Conservation (phyloP, 2,329 filamentous ascomycete species). For the Penicillium sp. region DNA sequence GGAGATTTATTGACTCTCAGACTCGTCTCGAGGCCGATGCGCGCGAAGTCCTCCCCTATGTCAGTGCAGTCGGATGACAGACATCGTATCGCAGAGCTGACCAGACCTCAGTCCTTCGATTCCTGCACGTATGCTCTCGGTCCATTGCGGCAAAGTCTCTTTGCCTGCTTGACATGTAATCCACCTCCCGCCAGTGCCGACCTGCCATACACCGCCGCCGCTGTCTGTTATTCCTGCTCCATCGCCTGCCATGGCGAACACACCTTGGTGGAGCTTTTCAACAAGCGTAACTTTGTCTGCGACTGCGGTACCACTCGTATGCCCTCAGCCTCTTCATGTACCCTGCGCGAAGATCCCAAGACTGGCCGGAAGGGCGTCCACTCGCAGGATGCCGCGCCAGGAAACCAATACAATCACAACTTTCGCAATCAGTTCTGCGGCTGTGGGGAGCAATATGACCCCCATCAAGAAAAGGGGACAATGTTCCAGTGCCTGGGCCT, state of each 20-base stretch:
- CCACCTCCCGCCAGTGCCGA: conserved; percentile 65
- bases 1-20: conserved; percentile 81
- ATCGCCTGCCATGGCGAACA: conserved; percentile 97
- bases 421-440: conserved; percentile 90
- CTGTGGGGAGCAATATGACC: conserved; percentile 82
- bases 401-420: conserved; percentile 93
- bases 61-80: conserved; percentile 43
- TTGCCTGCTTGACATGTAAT: conserved; percentile 91
- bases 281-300: conserved; percentile 91
- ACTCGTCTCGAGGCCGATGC: conserved; percentile 91
- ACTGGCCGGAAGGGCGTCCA: conserved; percentile 78
- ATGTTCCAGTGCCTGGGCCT: conserved; percentile 97
- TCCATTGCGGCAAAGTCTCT: conserved; percentile 80
- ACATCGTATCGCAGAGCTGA: conserved; percentile 12
- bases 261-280: conserved; percentile 90
- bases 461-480: conserved; percentile 84
- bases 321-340: conserved; percentile 67
- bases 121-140: conserved; percentile 89
- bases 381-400: conserved; percentile 65
- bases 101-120: conserved; percentile 72
- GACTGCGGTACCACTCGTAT: conserved; percentile 90
- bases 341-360: conserved; percentile 66
- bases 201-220: conserved; percentile 68
- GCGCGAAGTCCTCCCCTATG: conserved; percentile 89
- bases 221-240: conserved; percentile 94